A percentile compares a stretch with the other conserved stretches of the same genome.
Evolutionary conservation across 768 basidiomycete genomes (phyloP).

Genomic region (Suillus clintonianus): DNA sequence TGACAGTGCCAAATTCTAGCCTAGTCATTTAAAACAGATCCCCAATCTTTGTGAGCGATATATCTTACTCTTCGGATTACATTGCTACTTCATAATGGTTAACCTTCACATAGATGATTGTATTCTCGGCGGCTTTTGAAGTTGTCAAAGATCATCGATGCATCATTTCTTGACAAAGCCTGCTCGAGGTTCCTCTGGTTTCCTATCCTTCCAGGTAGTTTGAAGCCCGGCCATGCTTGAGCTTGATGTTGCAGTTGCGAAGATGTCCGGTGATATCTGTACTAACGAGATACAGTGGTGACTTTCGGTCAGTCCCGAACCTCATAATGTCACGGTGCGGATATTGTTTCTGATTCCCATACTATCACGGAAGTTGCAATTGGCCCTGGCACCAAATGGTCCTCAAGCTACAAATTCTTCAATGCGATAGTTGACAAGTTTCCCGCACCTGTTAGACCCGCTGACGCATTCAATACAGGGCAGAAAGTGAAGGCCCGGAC

Average conservation of each 20-base stretch:
- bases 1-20: constrained; percentile 81
- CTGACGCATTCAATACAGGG: constrained; percentile 56
- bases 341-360: constrained; percentile 5
- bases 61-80: not conserved
- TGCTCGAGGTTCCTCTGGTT: constrained; percentile 74
- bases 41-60: constrained; percentile 67
- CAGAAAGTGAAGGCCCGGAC: constrained; percentile 84
- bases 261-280: constrained; percentile 69
- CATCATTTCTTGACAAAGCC: constrained; percentile 73
- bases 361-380: constrained; percentile 73
- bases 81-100: constrained; percentile 6
- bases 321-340: not conserved
- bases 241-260: constrained; percentile 62
- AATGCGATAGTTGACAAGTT: constrained; percentile 85
- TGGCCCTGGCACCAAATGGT: constrained; percentile 66
- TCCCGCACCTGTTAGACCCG: constrained; percentile 57
- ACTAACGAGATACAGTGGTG: constrained; percentile 21
- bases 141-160: constrained; percentile 94
- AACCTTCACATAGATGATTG: constrained; percentile 45
- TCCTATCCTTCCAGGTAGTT: constrained; percentile 75
- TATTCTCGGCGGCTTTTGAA: constrained; percentile 72
- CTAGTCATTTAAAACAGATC: constrained; percentile 71
- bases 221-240: constrained; percentile 56
- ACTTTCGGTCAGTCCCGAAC: constrained; percentile 50
- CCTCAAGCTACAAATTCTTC: constrained; percentile 89